phyloP scores from a whole-genome alignment of 805 yeast genomes.

The Candida krabiensis region DNA sequence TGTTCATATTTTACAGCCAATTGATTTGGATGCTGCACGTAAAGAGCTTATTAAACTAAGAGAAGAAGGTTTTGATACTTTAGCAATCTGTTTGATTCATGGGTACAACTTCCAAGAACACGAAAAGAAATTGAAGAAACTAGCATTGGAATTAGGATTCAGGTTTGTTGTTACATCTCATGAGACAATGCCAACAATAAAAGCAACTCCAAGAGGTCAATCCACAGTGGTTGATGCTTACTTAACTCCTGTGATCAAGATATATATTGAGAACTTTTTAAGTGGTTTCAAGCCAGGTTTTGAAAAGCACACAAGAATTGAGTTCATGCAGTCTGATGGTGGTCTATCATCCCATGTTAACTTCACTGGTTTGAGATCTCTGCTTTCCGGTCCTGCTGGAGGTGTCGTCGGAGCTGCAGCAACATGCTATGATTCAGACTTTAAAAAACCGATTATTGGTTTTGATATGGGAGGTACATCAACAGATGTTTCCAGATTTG shows the following conservation, averaged over 20 bases:
- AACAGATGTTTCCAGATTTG: conserved; percentile 50
- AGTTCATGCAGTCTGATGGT: conserved; percentile 60
- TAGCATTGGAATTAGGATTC: conserved; percentile 43
- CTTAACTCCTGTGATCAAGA: conserved; percentile 38
- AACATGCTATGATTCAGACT: conserved; percentile 43
- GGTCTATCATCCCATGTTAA: conserved; percentile 52
- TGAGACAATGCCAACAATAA: conserved; percentile 36
- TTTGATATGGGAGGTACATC: conserved; percentile 39
- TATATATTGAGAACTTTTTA: conserved; percentile 36
- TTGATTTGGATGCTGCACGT: conserved; percentile 22
- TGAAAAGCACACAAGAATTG: conserved; percentile 33
- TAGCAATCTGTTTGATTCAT: conserved; percentile 36
- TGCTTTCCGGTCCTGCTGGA: conserved; percentile 61
- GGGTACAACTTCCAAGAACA: conserved; percentile 37
- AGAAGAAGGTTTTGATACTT: conserved; percentile 29
- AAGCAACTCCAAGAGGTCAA: conserved; percentile 37
- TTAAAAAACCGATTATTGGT: conserved; percentile 29
- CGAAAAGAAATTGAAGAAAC: conserved; percentile 32
- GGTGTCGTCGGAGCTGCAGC: conserved; percentile 57
- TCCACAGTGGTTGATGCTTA: conserved; percentile 43
- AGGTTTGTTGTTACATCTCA: conserved; percentile 31
- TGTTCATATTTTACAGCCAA: conserved; percentile 35
- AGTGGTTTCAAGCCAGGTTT: conserved; percentile 34
- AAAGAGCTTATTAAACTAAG: conserved; percentile 23
- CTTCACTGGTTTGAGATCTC: conserved; percentile 52